Conservation (phyloP, 805 yeast genomes). For the Ogataea saltuana region DNA sequence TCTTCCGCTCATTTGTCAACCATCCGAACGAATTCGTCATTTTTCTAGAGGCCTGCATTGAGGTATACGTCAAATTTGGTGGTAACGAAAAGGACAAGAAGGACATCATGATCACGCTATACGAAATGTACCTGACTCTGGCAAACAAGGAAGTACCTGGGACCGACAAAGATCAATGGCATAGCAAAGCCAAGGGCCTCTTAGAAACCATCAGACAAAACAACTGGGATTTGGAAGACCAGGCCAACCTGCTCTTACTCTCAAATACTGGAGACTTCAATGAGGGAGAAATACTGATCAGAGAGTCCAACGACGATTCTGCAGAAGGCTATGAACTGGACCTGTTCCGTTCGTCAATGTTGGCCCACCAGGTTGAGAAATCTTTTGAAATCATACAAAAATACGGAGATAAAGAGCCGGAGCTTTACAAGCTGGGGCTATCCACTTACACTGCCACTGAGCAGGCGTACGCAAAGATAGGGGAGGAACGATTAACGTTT, state of each 20-base stretch:
- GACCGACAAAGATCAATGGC: slow-evolving; percentile 51
- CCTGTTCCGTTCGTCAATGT: slow-evolving; percentile 63
- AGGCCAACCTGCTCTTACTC: slow-evolving; percentile 52
- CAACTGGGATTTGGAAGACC: slow-evolving; percentile 51
- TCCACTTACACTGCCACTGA: slow-evolving; percentile 60
- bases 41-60: slow-evolving; percentile 88
- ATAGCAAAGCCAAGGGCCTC: slow-evolving; percentile 57
- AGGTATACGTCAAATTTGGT: slow-evolving; percentile 72
- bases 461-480: slow-evolving; percentile 50
- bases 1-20: slow-evolving; percentile 83
- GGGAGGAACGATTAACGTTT: slow-evolving; percentile 47
- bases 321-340: slow-evolving; percentile 51
- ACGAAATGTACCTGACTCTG: slow-evolving; percentile 74
- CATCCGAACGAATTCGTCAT: slow-evolving; percentile 88
- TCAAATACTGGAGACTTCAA: slow-evolving; percentile 58
- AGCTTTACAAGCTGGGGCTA: slow-evolving; percentile 65
- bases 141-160: slow-evolving; percentile 38
- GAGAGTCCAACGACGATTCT: slow-evolving; percentile 32
- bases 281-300: slow-evolving; percentile 47
- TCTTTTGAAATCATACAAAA: slow-evolving; percentile 58
- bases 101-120: slow-evolving; percentile 74
- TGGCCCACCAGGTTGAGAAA: slow-evolving; percentile 54
- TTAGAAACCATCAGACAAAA: slow-evolving; percentile 38
- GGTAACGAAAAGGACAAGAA: slow-evolving; percentile 68
- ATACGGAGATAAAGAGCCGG: slow-evolving; percentile 63